Evolutionary conservation across 2,329 filamentous ascomycete genomes (phyloP).

Genomic region (Helotiales sp.): DNA sequence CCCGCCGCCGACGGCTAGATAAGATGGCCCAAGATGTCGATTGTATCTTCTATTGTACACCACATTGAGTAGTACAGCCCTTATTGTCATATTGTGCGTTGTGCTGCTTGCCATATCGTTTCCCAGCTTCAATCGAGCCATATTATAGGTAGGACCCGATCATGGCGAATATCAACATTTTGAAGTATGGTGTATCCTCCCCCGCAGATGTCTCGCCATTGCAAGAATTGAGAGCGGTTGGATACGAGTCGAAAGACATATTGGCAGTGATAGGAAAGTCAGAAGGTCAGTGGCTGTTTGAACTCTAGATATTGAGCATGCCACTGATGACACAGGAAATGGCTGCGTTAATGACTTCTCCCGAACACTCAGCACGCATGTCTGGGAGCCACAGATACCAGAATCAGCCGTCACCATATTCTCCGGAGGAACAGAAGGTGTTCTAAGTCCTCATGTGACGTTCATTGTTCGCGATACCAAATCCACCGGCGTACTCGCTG

Average conservation of each 20-base stretch:
- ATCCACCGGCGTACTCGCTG: slow-evolving; percentile 28
- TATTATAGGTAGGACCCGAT: background rate
- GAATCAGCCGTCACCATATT: slow-evolving; percentile 35
- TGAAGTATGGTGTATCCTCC: slow-evolving; percentile 36
- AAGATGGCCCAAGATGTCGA: background rate
- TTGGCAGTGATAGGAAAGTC: slow-evolving; percentile 36
- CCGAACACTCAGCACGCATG: slow-evolving; percentile 33
- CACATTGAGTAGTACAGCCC: background rate
- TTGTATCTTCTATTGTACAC: background rate
- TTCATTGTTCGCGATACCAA: slow-evolving; percentile 29
- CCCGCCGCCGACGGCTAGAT: slow-evolving; percentile 12
- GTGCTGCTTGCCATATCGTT: background rate
- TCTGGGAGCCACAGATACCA: slow-evolving; percentile 35
- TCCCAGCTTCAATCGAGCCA: too few species aligned
- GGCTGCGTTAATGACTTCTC: slow-evolving; percentile 39
- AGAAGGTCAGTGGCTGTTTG: slow-evolving; percentile 25
- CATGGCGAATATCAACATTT: slow-evolving; percentile 34
- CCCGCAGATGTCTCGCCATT: slow-evolving; percentile 35
- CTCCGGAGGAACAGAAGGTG: slow-evolving; percentile 36
- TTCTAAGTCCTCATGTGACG: slow-evolving; percentile 36
- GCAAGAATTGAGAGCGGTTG: slow-evolving; percentile 27
- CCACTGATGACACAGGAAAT: slow-evolving; percentile 29
- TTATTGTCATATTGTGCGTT: background rate
- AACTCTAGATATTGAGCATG: background rate
- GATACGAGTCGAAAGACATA: slow-evolving; percentile 33